Base-by-base conservation (phyloP, 345 rosid species). In the Eucalyptus polybractea region DNA sequence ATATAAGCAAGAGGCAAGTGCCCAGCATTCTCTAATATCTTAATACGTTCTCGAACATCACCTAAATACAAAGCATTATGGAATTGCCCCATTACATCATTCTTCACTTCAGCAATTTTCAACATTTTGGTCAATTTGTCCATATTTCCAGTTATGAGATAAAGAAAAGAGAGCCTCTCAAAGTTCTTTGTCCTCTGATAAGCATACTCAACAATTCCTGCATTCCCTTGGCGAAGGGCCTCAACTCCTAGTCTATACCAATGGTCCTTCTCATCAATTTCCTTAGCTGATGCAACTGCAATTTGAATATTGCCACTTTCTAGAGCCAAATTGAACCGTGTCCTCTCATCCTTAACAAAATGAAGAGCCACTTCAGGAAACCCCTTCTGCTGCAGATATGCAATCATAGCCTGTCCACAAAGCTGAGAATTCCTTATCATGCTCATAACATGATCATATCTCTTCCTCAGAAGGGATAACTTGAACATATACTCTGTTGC, bases 281-380 rank as follows among this genome's bases (percentile, higher is more conserved):
- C 95, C 91, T 97, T 97, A 33, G 99, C 99, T 15, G 99, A 96
- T 87, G 99, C 99, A 90, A 97, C 99, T 65, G 99, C 99, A 69
- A 97, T 93, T 89, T 96, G 95, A 90, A 97, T 97, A 92, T 97
- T 97, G 86, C 99, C 99, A 88, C 99, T 97, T 94, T 95, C 99
- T 53, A 97, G 90, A 83, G 99, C 99, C 95, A 98, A 91, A 90
- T 97, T 98, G 89, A 97, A 98, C 44, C 99, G 95, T 87, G 99
- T 96, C 90, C 96, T 95, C 93, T 97, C 99, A 47, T 97, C 99
- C 90, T 96, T 97, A 88, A 98, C 99, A 92, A 98, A 98, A 92
- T 98, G 99, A 67, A 98, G 94, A 89, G 99, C 99, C 90, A 98
- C 99, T 93, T 98, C 99, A 89, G 99, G 99, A 88, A 98, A 98